phyloP scores from a whole-genome alignment of 768 basidiomycete species.

The Phlebiopsis flavidoalba region DNA sequence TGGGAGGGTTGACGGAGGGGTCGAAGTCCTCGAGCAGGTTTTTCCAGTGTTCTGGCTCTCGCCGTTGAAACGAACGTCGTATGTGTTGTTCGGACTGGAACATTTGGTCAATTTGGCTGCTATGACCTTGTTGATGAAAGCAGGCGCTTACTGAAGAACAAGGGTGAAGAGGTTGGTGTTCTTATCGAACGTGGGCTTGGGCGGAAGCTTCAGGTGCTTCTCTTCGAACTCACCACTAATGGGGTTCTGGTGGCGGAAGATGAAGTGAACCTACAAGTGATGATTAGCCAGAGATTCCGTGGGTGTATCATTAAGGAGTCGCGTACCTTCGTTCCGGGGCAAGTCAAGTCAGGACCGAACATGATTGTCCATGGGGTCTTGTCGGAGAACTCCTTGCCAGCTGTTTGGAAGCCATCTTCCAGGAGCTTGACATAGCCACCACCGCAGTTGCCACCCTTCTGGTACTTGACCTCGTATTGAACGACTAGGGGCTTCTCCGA shows the following conservation, averaged over 20 bases:
- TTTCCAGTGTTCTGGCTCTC: slow-evolving; percentile 72
- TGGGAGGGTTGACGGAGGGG: slow-evolving; percentile 87
- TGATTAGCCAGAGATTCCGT: background rate
- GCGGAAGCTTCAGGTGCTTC: slow-evolving; percentile 86
- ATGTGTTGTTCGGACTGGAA: slow-evolving; percentile 86
- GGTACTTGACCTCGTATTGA: slow-evolving; percentile 98
- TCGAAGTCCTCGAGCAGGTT: slow-evolving; percentile 90
- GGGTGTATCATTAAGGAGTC: background rate
- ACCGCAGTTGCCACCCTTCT: slow-evolving; percentile 98
- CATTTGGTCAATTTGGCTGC: background rate
- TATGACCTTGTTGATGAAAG: background rate
- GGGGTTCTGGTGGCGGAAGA: slow-evolving; percentile 97
- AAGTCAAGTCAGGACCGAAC: slow-evolving; percentile 96
- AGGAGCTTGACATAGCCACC: slow-evolving; percentile 98
- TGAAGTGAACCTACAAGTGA: slow-evolving; percentile 80
- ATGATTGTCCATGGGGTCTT: slow-evolving; percentile 93
- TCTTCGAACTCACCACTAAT: slow-evolving; percentile 91
- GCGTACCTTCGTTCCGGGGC: slow-evolving; percentile 82
- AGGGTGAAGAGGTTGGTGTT: slow-evolving; percentile 93
- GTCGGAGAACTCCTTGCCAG: slow-evolving; percentile 89
- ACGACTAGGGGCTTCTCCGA: slow-evolving; percentile 83
- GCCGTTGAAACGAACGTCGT: slow-evolving; percentile 87
- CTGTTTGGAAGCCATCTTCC: slow-evolving; percentile 89
- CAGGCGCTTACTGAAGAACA: slow-evolving; percentile 70
- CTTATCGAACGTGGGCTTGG: slow-evolving; percentile 77